Conservation (phyloP, 1,139 yeast species). For the Hanseniaspora gamundiae region DNA sequence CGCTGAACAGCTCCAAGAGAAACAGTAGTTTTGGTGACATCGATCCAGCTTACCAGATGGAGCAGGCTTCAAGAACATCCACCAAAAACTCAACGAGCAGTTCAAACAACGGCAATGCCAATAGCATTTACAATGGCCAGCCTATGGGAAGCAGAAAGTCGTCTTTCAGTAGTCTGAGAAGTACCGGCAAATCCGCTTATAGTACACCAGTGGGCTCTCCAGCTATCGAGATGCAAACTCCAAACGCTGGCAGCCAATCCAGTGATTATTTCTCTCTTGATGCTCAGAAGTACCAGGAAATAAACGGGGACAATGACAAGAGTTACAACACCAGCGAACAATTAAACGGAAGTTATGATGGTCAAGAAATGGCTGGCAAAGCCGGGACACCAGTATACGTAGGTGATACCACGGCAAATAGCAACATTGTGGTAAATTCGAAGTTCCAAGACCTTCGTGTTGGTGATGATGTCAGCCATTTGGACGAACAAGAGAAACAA, state of each 20-base stretch:
- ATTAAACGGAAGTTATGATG: too few relatives aligned
- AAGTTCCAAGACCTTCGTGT: background rate
- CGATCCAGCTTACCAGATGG: background rate
- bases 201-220: constrained; percentile 24
- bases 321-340: constrained; percentile 13
- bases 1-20: background rate
- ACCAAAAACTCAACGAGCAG: background rate
- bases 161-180: constrained; percentile 10
- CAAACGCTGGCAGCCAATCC: background rate
- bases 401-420: too few relatives aligned
- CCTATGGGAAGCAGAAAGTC: constrained; percentile 17
- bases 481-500: background rate
- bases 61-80: background rate
- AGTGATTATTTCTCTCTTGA: constrained; percentile 1
- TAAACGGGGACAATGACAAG: constrained; percentile 3
- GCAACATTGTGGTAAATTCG: too few relatives aligned
- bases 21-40: constrained; percentile 2
- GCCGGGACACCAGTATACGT: too few relatives aligned
- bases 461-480: background rate
- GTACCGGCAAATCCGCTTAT: constrained; percentile 17
- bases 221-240: constrained; percentile 8
- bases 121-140: background rate
- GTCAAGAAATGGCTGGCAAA: too few relatives aligned
- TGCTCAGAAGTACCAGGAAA: background rate
- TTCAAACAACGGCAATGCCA: background rate